A percentile compares a stretch with the other conserved stretches of the same genome.
Evolutionary conservation across 345 rosid species (phyloP).

Genomic region (Pugionium cornutum): DNA sequence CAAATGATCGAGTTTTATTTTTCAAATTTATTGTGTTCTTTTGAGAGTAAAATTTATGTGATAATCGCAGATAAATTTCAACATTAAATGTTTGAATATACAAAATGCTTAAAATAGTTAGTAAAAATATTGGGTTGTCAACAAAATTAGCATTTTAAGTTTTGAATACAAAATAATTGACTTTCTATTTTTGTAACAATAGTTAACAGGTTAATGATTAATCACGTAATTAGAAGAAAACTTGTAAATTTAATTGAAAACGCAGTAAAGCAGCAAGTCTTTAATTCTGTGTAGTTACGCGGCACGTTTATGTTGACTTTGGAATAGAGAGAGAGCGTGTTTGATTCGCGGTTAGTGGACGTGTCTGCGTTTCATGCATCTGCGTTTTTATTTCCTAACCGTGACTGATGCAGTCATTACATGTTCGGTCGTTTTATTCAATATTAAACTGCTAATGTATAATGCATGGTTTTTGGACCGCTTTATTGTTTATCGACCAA

Average conservation of each 20-base stretch:
- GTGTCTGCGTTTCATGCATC: slow-evolving; percentile 34
- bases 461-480: slow-evolving; percentile 27
- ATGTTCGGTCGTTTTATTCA: slow-evolving; percentile 6
- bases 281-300: slow-evolving; percentile 30
- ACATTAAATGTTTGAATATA: slow-evolving; percentile 7
- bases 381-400: slow-evolving; percentile 1
- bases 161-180: too few species aligned
- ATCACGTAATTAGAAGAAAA: slow-evolving; percentile 6
- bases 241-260: slow-evolving; percentile 1
- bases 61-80: slow-evolving; percentile 2
- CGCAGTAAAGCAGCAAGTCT: slow-evolving; percentile 22
- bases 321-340: slow-evolving; percentile 35
- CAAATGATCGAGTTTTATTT: background rate
- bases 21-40: background rate
- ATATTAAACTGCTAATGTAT: slow-evolving; percentile 26
- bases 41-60: background rate
- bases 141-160: background rate
- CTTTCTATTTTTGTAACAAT: too few species aligned
- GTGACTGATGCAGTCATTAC: slow-evolving; percentile 18
- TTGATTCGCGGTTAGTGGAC: slow-evolving; percentile 37
- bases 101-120: background rate
- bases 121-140: slow-evolving; percentile 34
- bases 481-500: slow-evolving; percentile 15
- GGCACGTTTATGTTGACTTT: slow-evolving; percentile 40
- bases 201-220: slow-evolving; percentile 19